Evolutionary conservation across 768 basidiomycete genomes (phyloP).

Genomic region (Polyporus arcularius): DNA sequence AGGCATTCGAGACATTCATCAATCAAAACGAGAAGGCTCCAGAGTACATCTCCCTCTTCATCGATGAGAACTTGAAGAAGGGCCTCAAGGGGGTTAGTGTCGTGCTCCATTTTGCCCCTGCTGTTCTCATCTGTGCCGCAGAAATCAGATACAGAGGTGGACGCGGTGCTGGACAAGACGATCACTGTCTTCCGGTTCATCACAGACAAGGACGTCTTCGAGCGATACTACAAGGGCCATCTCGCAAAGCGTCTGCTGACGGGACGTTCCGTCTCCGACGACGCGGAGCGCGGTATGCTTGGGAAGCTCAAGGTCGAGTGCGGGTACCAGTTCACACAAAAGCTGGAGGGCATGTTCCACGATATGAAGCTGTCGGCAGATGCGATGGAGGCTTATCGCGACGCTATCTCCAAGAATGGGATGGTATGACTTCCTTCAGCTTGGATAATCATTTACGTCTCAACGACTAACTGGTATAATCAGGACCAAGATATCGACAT

Average conservation of each 20-base stretch:
- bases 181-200: slow-evolving; percentile 95
- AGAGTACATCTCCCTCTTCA: slow-evolving; percentile 94
- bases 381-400: slow-evolving; percentile 72
- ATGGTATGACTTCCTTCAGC: slow-evolving; percentile 49
- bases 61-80: slow-evolving; percentile 94
- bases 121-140: slow-evolving; percentile 31
- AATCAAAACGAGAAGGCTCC: slow-evolving; percentile 86
- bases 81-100: slow-evolving; percentile 87
- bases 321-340: slow-evolving; percentile 95
- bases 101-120: background rate
- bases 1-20: slow-evolving; percentile 94
- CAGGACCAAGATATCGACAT: slow-evolving; percentile 69
- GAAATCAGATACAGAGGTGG: slow-evolving; percentile 96
- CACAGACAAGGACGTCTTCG: slow-evolving; percentile 95
- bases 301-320: slow-evolving; percentile 96
- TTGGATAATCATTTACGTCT: background rate
- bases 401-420: slow-evolving; percentile 51
- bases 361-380: slow-evolving; percentile 92
- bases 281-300: slow-evolving; percentile 97
- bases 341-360: slow-evolving; percentile 98
- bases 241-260: slow-evolving; percentile 89
- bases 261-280: slow-evolving; percentile 90
- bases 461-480: slow-evolving; percentile 40
- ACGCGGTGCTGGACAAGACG: slow-evolving; percentile 88
- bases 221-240: slow-evolving; percentile 96